Percentiles rank a stretch among this genome's conserved stretches.
Evolutionary conservation across 495 filamentous ascomycete genomes (phyloP).

Genomic region (Penicillium paradoxum): DNA sequence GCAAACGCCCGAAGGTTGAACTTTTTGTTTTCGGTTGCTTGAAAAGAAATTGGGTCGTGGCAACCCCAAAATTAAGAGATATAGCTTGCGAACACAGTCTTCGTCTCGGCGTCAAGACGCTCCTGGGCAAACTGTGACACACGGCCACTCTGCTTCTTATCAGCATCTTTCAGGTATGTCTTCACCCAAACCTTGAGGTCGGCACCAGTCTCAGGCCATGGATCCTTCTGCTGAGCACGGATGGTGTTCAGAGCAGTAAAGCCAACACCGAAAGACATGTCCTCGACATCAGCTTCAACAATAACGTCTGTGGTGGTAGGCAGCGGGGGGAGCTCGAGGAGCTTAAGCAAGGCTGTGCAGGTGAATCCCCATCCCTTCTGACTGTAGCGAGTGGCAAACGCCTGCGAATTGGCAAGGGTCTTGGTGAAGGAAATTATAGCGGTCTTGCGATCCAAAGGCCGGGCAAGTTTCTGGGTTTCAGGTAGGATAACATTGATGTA

Average conservation of each 20-base stretch:
- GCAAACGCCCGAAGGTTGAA: background rate
- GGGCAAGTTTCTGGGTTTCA: slow-evolving; percentile 77
- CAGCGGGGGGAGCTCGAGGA: slow-evolving; percentile 80
- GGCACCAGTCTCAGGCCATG: slow-evolving; percentile 70
- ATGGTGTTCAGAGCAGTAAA: slow-evolving; percentile 91
- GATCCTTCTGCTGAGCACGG: slow-evolving; percentile 60
- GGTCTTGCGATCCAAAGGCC: slow-evolving; percentile 85
- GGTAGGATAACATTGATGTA: slow-evolving; percentile 84
- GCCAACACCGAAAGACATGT: slow-evolving; percentile 87
- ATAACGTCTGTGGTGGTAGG: slow-evolving; percentile 64
- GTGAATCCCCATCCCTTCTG: slow-evolving; percentile 88
- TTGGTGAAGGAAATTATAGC: slow-evolving; percentile 90
- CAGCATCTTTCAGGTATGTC: slow-evolving; percentile 59
- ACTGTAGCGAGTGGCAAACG: slow-evolving; percentile 63
- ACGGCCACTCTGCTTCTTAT: slow-evolving; percentile 49
- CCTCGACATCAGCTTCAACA: slow-evolving; percentile 82
- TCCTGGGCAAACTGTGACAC: slow-evolving; percentile 55
- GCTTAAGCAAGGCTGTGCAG: slow-evolving; percentile 76
- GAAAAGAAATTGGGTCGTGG: background rate
- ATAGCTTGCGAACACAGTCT: slow-evolving; percentile 51
- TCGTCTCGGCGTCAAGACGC: slow-evolving; percentile 52
- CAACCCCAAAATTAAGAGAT: slow-evolving; percentile 35
- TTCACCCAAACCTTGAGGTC: slow-evolving; percentile 80
- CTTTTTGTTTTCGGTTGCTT: slow-evolving; percentile 8
- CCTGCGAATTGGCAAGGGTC: slow-evolving; percentile 73